Evolutionary conservation across 257 asterid genomes (phyloP), one percentile per base, ranked within the genome.

Genomic region (Craterostigma plantagineum): DNA sequence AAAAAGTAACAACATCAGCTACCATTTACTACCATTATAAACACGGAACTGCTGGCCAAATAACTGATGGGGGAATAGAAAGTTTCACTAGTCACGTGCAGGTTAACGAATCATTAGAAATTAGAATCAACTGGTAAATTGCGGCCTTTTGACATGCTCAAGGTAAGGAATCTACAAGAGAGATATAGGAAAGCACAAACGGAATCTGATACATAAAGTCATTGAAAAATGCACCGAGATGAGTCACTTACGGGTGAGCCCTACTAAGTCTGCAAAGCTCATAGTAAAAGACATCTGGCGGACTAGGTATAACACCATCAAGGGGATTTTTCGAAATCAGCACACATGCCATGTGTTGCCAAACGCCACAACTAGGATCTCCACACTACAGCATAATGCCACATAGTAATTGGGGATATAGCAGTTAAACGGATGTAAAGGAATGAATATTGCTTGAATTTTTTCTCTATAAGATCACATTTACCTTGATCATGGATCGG

Each of bases 271-370:
- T 77, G 62, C 99, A 91, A 43, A 77, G 57, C 61, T 84, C 96
- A 71, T 96, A 91, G 72, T 67, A 80, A 71, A 90, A 91, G 34
- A 48, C 56, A 43, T 73, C 91, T 1, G 96, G 93, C 3, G 76
- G 75, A 56, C 55, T 52, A 43, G 77, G 91, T 51, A 66, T 50
- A 53, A 61, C 65, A 54, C 82, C 79, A 62, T 91, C 94, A 63
- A 51, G 50, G 35, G 94, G 77, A 57, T 75, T 84, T 61, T 84
- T 96, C 18, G 94, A 71, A 65, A 83, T 80, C 60, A 91, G 66
- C 51, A 75, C 96, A 59, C 99, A 91, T 52, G 71, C 53, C 12
- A 84, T 70, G 70, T 91, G 99, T 65, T 91, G 99, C 96, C 96
- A 84, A 18, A 79, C 85, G 50, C 63, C 72, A 56, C 99, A 84